Evolutionary conservation across 345 rosid genomes (phyloP).

Genomic region (Populus tremula): DNA sequence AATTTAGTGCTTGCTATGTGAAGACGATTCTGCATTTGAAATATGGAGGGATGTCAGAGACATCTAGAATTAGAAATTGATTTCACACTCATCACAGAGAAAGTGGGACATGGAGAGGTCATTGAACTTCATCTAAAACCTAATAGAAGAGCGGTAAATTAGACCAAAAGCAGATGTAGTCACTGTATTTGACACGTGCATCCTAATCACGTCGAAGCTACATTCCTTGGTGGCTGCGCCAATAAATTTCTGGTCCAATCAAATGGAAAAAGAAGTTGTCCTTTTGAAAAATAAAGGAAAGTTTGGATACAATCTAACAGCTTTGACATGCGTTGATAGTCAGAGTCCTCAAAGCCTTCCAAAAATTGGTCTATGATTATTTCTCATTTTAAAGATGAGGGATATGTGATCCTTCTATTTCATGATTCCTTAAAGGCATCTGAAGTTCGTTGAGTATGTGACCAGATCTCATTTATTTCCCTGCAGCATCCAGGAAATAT

Average conservation of each 20-base stretch:
- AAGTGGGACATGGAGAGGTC: background rate
- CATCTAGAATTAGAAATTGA: slow-evolving; percentile 1
- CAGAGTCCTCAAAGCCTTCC: slow-evolving; percentile 4
- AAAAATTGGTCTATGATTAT: background rate
- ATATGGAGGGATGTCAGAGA: background rate
- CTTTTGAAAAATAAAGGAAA: background rate
- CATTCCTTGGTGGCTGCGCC: background rate
- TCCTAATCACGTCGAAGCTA: background rate
- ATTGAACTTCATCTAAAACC: background rate
- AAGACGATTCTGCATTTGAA: background rate
- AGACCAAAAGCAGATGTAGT: background rate
- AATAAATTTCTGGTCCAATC: background rate
- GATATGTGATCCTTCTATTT: slow-evolving; percentile 4
- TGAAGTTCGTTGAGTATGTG: background rate
- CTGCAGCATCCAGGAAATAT: slow-evolving; percentile 97
- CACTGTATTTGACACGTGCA: background rate
- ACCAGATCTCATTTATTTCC: slow-evolving; percentile 9
- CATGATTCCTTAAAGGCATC: slow-evolving; percentile 5
- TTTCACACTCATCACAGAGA: background rate
- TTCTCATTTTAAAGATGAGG: background rate
- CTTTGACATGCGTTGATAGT: background rate
- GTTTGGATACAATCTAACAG: background rate
- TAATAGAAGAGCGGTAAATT: background rate
- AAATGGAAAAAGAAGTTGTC: background rate
- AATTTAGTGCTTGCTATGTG: background rate